A percentile compares a stretch with the other conserved stretches of the same genome.
Conservation (phyloP, 176 grass and related monocot genomes). For the Oryza nivara region DNA sequence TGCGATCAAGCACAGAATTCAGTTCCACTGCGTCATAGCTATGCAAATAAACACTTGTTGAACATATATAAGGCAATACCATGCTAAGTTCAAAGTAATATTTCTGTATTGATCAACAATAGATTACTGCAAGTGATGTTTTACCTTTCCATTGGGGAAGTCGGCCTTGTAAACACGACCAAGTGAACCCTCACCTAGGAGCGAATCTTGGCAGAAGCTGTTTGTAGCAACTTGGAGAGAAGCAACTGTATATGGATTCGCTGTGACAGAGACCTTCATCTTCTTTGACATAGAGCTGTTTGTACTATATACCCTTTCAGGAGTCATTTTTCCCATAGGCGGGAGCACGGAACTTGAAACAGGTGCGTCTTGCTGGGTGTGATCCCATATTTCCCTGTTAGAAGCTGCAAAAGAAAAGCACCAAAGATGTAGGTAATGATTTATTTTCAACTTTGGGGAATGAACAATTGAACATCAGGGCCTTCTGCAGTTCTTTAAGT, state of each 20-base stretch:
- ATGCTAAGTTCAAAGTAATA: not conserved
- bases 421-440: not conserved
- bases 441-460: not conserved
- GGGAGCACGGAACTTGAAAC: conserved; percentile 51
- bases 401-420: conserved; percentile 52
- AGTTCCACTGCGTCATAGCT: conserved; percentile 14
- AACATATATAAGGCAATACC: not conserved
- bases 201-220: conserved; percentile 92
- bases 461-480: not conserved
- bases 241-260: conserved; percentile 79
- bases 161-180: conserved; percentile 94
- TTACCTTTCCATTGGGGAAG: conserved; percentile 88
- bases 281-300: conserved; percentile 56
- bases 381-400: conserved; percentile 49
- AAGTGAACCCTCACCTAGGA: conserved; percentile 92
- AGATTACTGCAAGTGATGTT: not conserved
- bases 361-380: conserved; percentile 46
- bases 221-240: conserved; percentile 94
- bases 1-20: conserved; percentile 27
- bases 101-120: not conserved
- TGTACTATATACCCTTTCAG: conserved; percentile 62
- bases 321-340: conserved; percentile 57
- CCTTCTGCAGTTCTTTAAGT: not conserved
- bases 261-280: conserved; percentile 64
- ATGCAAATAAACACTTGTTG: not conserved